phyloP scores from a whole-genome alignment of 305 asterid species.

The Fraxinus floribunda region DNA sequence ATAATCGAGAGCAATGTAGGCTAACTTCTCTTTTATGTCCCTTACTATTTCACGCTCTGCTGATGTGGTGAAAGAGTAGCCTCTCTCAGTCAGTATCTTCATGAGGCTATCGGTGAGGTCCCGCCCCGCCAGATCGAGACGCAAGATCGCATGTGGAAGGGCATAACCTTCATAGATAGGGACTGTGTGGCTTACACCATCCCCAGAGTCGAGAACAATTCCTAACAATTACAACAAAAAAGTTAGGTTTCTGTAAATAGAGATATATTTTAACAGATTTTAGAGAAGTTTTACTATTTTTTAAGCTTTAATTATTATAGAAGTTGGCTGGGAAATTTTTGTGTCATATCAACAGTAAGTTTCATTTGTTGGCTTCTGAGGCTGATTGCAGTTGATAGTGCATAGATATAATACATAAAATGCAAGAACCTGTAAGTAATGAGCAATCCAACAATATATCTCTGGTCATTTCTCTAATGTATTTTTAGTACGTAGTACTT shows the following conservation, averaged over 20 bases:
- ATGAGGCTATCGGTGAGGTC: conserved; percentile 50
- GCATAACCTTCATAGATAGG: conserved; percentile 50
- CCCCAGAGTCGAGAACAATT: conserved; percentile 55
- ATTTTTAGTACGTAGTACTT: neutral
- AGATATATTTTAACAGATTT: neutral
- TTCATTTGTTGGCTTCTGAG: neutral
- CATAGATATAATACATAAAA: neutral
- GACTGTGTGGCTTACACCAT: conserved; percentile 52
- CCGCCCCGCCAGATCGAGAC: conserved; percentile 53
- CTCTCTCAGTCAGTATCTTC: conserved; percentile 49
- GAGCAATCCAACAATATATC: neutral
- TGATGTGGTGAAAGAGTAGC: conserved; percentile 51
- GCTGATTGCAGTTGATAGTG: neutral
- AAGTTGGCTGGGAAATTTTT: neutral
- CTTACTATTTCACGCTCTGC: conserved; percentile 60
- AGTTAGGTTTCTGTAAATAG: neutral
- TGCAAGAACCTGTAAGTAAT: neutral
- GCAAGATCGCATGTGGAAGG: conserved; percentile 51
- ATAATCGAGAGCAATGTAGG: conserved; percentile 52
- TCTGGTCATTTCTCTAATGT: neutral
- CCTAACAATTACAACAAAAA: conserved; percentile 26
- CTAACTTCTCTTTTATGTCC: conserved; percentile 49
- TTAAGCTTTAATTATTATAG: neutral
- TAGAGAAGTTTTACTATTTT: neutral
- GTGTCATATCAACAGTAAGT: neutral